Evolutionary conservation across 352 stramenopile genomes (phyloP).

Genomic region (Globisporangium ultimum): DNA sequence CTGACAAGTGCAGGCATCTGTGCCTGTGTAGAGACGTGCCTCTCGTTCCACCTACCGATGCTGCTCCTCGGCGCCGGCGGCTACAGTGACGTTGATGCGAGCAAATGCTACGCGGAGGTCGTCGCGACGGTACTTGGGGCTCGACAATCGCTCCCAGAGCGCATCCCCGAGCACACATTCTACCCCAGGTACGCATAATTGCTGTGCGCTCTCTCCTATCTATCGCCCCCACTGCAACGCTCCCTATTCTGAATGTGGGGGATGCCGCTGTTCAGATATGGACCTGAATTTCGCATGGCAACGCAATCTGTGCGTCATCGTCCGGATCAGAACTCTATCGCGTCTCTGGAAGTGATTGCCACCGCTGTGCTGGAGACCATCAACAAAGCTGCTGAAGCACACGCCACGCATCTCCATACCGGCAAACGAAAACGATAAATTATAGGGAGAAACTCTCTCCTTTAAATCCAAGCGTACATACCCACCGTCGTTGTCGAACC

Average conservation of each 20-base stretch:
- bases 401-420: no score
- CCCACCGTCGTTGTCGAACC: no score
- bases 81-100: constrained; percentile 62
- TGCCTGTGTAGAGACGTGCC: constrained; percentile 27
- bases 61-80: constrained; percentile 62
- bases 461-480: no score
- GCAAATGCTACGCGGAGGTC: constrained; percentile 43
- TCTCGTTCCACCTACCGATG: constrained; percentile 32
- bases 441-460: no score
- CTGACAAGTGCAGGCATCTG: constrained; percentile 36
- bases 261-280: constrained; percentile 5
- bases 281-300: constrained; percentile 8
- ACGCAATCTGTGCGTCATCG: constrained; percentile 10
- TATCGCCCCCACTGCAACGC: no score
- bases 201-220: neutral
- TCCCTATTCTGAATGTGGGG: neutral
- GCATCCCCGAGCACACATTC: constrained; percentile 56
- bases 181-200: constrained; percentile 37
- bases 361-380: constrained; percentile 6
- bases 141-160: constrained; percentile 14
- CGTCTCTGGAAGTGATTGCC: constrained; percentile 2
- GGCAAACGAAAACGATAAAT: no score
- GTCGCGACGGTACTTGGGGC: constrained; percentile 42
- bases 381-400: constrained; percentile 2
- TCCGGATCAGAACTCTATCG: constrained; percentile 3